A percentile compares a stretch with the other conserved stretches of the same genome.
Evolutionary conservation across 352 stramenopile species (phyloP).

Genomic region (Phytophthora meadii): DNA sequence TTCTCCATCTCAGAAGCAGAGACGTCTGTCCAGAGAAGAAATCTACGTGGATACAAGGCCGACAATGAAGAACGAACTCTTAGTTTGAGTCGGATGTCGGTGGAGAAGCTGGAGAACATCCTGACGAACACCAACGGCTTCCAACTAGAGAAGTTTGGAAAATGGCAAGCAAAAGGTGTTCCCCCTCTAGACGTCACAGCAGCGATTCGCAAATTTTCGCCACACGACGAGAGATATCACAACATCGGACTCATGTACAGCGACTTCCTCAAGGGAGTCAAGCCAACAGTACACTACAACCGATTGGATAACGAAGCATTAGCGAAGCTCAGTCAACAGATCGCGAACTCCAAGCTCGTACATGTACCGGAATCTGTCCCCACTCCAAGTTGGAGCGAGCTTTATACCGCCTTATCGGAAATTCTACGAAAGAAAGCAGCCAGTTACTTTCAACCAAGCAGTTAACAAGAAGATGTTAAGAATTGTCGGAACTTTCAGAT

Average conservation of each 20-base stretch:
- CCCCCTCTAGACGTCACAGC: background rate
- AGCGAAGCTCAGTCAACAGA: background rate
- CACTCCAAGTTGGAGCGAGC: background rate
- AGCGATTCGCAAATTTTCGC: background rate
- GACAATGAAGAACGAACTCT: background rate
- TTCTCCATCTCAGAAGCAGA: background rate
- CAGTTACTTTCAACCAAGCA: too few species aligned
- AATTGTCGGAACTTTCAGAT: too few species aligned
- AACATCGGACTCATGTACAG: background rate
- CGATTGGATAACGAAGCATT: background rate
- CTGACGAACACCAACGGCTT: background rate
- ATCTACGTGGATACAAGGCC: background rate
- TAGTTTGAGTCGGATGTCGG: background rate
- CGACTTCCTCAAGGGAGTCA: background rate
- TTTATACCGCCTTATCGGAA: too few species aligned
- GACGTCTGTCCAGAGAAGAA: background rate
- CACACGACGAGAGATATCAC: background rate
- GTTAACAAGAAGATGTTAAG: too few species aligned
- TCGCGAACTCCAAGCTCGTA: background rate
- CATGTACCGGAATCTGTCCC: background rate
- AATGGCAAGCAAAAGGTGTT: background rate
- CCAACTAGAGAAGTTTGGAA: background rate
- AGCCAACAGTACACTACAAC: background rate
- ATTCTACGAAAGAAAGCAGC: too few species aligned
- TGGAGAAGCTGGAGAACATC: slow-evolving; percentile 3